phyloP scores from a whole-genome alignment of 306 rosid genomes.

The Vigna reflexopilosa region DNA sequence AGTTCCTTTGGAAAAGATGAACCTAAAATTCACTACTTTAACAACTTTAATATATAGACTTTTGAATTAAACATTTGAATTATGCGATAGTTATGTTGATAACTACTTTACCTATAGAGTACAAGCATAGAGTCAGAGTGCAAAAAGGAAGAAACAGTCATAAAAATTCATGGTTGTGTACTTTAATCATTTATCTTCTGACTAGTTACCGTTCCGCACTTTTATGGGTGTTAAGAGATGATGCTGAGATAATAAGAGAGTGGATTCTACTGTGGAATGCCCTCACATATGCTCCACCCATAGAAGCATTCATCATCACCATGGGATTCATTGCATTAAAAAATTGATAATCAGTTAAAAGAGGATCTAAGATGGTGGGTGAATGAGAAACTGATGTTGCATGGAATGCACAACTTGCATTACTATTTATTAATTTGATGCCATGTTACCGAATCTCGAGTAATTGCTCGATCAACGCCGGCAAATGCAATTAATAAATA shows the following conservation, averaged over 20 bases:
- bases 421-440: neutral
- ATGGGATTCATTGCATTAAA: too few relatives aligned
- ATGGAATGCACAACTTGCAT: constrained; percentile 4
- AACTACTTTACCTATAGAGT: neutral
- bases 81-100: neutral
- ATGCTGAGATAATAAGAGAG: constrained; percentile 2
- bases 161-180: neutral
- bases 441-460: constrained; percentile 27
- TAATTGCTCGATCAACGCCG: constrained; percentile 17
- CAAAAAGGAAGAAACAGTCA: neutral
- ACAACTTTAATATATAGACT: too few relatives aligned
- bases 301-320: too few relatives aligned
- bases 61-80: too few relatives aligned
- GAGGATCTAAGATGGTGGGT: constrained; percentile 22
- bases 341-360: too few relatives aligned
- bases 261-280: too few relatives aligned
- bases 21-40: too few relatives aligned
- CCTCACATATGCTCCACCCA: too few relatives aligned
- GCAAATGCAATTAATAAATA: neutral
- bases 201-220: neutral
- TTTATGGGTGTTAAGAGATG: neutral
- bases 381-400: constrained; percentile 25
- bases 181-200: neutral
- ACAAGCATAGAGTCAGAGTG: neutral
- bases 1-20: too few relatives aligned